These are phyloP conservation scores for Aspergillus calidoustus DNA, from an alignment of 2,329 filamentous ascomycete species.

Conservation along the genomic window DNA sequence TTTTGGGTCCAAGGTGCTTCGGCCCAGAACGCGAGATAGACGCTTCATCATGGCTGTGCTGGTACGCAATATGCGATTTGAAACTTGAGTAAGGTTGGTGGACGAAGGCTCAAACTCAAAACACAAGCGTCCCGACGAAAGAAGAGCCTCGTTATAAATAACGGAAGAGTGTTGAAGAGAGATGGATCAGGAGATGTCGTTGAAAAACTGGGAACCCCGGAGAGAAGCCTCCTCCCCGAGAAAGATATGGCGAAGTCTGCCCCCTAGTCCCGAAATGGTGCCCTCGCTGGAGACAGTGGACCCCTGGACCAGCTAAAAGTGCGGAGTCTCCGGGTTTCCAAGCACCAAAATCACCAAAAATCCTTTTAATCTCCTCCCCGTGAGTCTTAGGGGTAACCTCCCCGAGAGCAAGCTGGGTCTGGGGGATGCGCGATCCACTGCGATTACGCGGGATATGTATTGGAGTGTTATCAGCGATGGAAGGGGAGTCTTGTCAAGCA, in stretches of 20 bases:
- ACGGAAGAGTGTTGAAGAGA: background rate
- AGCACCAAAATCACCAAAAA: background rate
- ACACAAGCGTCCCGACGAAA: background rate
- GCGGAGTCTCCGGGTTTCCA: slow-evolving; percentile 8
- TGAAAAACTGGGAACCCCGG: background rate
- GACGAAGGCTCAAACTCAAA: background rate
- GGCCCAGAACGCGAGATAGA: slow-evolving; percentile 11
- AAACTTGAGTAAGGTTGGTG: background rate
- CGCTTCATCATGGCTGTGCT: slow-evolving; percentile 13
- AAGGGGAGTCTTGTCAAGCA: background rate
- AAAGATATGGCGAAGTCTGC: background rate
- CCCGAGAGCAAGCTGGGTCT: background rate
- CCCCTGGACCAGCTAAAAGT: background rate
- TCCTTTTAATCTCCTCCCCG: slow-evolving; percentile 8
- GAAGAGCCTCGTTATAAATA: background rate
- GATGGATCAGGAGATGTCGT: background rate
- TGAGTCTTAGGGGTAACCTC: background rate
- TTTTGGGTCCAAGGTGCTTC: slow-evolving; percentile 7
- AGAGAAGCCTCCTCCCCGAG: slow-evolving; percentile 7
- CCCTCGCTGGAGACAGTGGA: background rate
- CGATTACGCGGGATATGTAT: background rate
- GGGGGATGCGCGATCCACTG: background rate
- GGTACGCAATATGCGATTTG: background rate
- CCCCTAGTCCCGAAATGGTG: background rate
- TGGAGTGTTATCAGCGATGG: background rate